phyloP scores from a whole-genome alignment of 257 asterid genomes.

The Paulownia fortunei region DNA sequence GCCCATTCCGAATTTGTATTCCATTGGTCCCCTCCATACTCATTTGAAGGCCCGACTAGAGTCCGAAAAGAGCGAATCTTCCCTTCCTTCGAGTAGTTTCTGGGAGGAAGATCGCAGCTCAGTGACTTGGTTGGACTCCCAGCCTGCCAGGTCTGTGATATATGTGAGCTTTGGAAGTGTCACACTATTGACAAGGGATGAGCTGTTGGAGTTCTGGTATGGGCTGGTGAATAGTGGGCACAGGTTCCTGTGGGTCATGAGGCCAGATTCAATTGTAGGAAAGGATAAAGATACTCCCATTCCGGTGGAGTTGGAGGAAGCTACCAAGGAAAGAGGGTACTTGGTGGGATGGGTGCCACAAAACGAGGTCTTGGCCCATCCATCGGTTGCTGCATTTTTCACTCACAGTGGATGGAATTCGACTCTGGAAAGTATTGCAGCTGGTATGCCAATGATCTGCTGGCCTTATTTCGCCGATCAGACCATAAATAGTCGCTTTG shows the following conservation, averaged over 20 bases:
- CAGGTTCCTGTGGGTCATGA: conserved; percentile 57
- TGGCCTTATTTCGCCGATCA: conserved; percentile 64
- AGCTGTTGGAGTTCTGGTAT: conserved; percentile 57
- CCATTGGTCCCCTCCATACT: conserved; percentile 70
- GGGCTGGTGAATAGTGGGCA: conserved; percentile 55
- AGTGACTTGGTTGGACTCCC: conserved; percentile 53
- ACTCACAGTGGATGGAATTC: conserved; percentile 72
- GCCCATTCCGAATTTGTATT: conserved; percentile 50
- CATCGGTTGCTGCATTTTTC: conserved; percentile 43
- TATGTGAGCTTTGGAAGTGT: conserved; percentile 69
- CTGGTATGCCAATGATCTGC: conserved; percentile 60
- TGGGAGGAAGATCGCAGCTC: conserved; percentile 57
- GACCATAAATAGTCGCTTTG: conserved; percentile 59
- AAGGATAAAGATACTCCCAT: conserved; percentile 16
- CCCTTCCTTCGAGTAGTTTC: conserved; percentile 44
- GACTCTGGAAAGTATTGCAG: conserved; percentile 47
- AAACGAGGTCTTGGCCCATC: conserved; percentile 55
- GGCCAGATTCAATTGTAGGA: conserved; percentile 51
- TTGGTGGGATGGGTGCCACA: conserved; percentile 64
- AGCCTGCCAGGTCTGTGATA: conserved; percentile 47
- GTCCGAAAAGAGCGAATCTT: conserved; percentile 15
- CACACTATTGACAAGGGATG: conserved; percentile 34
- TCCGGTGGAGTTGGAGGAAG: conserved; percentile 39
- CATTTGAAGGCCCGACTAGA: conserved; percentile 41
- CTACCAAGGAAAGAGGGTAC: conserved; percentile 44